Conservation (phyloP, 1,139 yeast genomes). For the Nadsonia starkeyi-henricii region DNA sequence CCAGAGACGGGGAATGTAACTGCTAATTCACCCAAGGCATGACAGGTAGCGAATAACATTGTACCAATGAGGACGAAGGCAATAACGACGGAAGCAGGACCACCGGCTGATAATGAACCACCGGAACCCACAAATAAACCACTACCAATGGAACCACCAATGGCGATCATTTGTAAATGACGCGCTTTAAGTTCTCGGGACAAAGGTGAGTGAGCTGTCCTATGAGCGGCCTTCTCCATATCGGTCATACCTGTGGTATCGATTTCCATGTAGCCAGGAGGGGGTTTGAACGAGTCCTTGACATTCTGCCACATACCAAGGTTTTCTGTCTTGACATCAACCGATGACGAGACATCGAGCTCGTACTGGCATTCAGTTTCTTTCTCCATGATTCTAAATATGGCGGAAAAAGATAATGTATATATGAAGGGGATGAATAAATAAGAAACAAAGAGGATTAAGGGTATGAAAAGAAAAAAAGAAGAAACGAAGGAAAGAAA, state of each 20-base stretch:
- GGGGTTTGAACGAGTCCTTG: slow-evolving; percentile 19
- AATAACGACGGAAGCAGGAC: too few species aligned
- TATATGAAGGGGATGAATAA: too few species aligned
- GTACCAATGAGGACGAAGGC: too few species aligned
- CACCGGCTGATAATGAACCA: slow-evolving; percentile 62
- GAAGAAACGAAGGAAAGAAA: too few species aligned
- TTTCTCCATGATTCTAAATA: too few species aligned
- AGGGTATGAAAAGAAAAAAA: too few species aligned
- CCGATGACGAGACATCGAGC: too few species aligned
- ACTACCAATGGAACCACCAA: slow-evolving; percentile 66
- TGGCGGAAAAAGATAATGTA: too few species aligned
- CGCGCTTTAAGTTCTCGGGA: slow-evolving; percentile 36
- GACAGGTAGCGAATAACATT: slow-evolving; percentile 38
- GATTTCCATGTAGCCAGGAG: slow-evolving; percentile 12
- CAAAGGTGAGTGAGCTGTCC: slow-evolving; percentile 54
- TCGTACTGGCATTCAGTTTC: too few species aligned
- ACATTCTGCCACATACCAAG: slow-evolving; percentile 15
- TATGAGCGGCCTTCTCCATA: slow-evolving; percentile 17
- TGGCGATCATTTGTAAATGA: too few species aligned
- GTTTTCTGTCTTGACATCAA: too few species aligned
- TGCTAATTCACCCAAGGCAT: slow-evolving; percentile 49
- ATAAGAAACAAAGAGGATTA: too few species aligned
- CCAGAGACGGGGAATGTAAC: slow-evolving; percentile 51
- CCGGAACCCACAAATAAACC: slow-evolving; percentile 63
- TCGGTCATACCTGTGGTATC: slow-evolving; percentile 14